Conservation (phyloP, 2,329 filamentous ascomycete species). For the Fusarium musae region DNA sequence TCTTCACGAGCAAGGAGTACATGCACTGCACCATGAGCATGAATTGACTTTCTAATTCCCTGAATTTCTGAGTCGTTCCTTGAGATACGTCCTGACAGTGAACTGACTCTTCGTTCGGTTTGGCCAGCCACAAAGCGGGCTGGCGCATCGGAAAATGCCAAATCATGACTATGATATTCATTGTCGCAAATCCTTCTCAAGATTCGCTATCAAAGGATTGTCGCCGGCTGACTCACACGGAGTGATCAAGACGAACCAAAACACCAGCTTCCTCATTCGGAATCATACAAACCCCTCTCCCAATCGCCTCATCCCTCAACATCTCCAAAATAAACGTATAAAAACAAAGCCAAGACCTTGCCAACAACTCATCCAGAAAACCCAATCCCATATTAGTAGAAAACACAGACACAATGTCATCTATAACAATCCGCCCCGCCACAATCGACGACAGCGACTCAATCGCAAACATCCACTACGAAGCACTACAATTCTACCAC, state of each 20-base stretch:
- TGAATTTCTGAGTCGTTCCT: no score
- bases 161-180: neutral
- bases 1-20: no score
- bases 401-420: conserved; percentile 9
- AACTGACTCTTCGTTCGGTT: no score
- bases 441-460: conserved; percentile 27
- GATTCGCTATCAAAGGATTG: neutral
- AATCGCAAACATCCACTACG: conserved; percentile 33
- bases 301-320: neutral
- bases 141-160: neutral
- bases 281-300: neutral
- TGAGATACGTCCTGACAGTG: no score
- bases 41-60: no score
- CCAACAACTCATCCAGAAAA: neutral
- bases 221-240: conserved; percentile 31
- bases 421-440: conserved; percentile 31
- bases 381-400: neutral
- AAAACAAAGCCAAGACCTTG: conserved; percentile 2
- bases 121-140: no score
- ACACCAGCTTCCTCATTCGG: conserved; percentile 32
- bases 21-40: no score
- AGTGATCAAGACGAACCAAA: neutral
- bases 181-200: neutral
- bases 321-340: neutral
- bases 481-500: conserved; percentile 33